Base-by-base conservation (phyloP, 805 yeast genomes). In the Torulaspora delbrueckii region DNA sequence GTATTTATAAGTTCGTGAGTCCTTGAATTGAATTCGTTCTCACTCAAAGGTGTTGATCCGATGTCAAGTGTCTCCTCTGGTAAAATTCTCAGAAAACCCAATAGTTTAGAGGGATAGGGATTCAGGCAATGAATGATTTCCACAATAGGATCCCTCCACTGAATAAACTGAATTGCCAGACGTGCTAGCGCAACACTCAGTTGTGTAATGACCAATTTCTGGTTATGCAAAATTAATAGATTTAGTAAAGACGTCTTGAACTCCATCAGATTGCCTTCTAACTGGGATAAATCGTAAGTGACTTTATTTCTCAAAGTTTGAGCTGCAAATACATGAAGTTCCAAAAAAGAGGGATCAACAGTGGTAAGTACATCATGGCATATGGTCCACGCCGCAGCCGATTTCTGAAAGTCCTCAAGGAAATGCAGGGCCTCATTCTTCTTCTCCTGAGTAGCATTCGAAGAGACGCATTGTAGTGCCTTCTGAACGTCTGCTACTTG, bases 11-110 rank as follows among this genome's bases (percentile, higher is more conserved):
- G 70, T 47, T 77, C 78, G 37, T 73, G 69, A 2, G 85, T 79
- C 59, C 96, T 77, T 1, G 63, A 53, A 44, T 77, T 74, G 58
- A 84, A 84, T 60, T 91, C 96, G 38, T 84, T 90, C 61, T 86
- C 93, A 4, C 88, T 79, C 52, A 91, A 71, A 13, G 90, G 83
- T 1, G 93, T 79, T 47, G 81, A 81, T 54, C 83, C 85, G 41
- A 82, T 79, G 56, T 85, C 95, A 36, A 82, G 67, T 36, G 89
- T 75, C 66, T 93, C 99, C 63, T 93, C 98, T 1, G 99, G 99
- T 46, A 93, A 69, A 42, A 93, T 82, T 61, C 81, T 82, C 51
- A 93, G 74, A 58, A 91, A 89, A 59, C 86, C 95, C 45, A 95
- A 70, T 35, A 91, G 63, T 19, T 57, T 40, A 78, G 64, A 44